Conservation (phyloP, 116 monocot species). For the Dioscorea cayenensis region DNA sequence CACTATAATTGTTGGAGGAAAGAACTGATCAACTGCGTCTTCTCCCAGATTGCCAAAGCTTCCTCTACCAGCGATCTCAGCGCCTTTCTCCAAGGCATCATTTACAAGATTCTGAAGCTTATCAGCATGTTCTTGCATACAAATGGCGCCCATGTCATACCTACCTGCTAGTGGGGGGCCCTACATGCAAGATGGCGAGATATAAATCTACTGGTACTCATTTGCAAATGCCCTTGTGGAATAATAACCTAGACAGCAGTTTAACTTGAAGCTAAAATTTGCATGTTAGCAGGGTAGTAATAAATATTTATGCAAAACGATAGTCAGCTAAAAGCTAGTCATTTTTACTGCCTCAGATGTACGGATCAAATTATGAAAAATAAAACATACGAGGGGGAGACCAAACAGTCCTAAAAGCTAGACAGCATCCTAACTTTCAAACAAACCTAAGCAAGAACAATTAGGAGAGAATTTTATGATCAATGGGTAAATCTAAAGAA, state of each 20-base stretch:
- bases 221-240: background rate
- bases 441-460: too few relatives aligned
- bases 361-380: too few relatives aligned
- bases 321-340: background rate
- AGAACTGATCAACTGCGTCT: conserved; percentile 96
- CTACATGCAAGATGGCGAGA: conserved; percentile 23
- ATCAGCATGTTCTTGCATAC: conserved; percentile 94
- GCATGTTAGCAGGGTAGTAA: background rate
- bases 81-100: conserved; percentile 97
- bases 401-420: too few relatives aligned
- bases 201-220: background rate
- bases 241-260: background rate
- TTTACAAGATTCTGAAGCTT: conserved; percentile 92
- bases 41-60: conserved; percentile 88
- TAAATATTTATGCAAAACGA: background rate
- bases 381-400: too few relatives aligned
- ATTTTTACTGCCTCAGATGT: too few relatives aligned
- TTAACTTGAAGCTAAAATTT: background rate
- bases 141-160: conserved; percentile 98
- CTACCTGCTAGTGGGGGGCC: conserved; percentile 81
- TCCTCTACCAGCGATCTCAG: conserved; percentile 85
- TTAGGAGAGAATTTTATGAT: too few relatives aligned
- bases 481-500: too few relatives aligned
- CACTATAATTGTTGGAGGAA: conserved; percentile 86
- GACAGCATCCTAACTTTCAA: too few relatives aligned